phyloP scores from a whole-genome alignment of 2,329 filamentous ascomycete species.

The Xylariaceae sp. region DNA sequence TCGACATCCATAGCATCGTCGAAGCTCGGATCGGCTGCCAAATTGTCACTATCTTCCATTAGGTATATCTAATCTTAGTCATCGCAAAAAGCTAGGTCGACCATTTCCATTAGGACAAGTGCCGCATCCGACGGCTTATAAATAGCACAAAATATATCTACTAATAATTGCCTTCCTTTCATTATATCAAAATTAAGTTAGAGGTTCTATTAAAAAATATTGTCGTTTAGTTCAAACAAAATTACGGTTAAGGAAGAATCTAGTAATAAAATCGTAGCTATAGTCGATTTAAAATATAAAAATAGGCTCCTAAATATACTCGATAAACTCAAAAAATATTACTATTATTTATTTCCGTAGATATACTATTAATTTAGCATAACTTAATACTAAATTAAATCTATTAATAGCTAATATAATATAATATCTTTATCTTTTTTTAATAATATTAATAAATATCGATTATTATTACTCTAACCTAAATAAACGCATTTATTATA shows the following conservation, averaged over 20 bases:
- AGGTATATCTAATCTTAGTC: constrained; percentile 1
- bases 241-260: too few species aligned
- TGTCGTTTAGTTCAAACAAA: too few species aligned
- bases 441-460: background rate
- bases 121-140: background rate
- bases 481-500: constrained; percentile 1
- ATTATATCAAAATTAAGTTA: too few species aligned
- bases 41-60: constrained; percentile 1
- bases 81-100: constrained; percentile 1
- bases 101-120: background rate
- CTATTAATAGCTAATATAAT: background rate
- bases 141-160: constrained; percentile 5
- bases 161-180: background rate
- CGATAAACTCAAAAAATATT: background rate
- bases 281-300: background rate
- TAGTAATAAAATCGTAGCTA: too few species aligned
- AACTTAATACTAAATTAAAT: background rate
- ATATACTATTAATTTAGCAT: background rate
- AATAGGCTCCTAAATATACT: background rate
- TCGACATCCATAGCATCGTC: constrained; percentile 2
- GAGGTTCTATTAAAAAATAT: too few species aligned
- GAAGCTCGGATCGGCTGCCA: constrained; percentile 1
- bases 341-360: background rate
- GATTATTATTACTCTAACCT: background rate
- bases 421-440: background rate